These are phyloP conservation scores for Sclerotinia subarctica DNA, from an alignment of 2,329 filamentous ascomycete species.

Conservation along the genomic window DNA sequence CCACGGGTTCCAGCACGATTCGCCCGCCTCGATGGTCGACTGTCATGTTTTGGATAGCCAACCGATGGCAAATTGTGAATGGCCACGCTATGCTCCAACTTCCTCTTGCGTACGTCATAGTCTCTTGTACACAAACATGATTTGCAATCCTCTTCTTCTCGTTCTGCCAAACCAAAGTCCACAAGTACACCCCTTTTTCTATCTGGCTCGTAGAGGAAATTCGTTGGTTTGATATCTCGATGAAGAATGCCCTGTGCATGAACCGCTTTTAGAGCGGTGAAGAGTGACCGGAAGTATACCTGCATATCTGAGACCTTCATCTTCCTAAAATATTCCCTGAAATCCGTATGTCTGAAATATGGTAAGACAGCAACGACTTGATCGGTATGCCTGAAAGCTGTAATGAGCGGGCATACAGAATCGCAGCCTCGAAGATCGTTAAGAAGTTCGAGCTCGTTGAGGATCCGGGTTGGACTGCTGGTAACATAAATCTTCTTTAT, in stretches of 20 bases:
- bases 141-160: constrained; percentile 71
- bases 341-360: constrained; percentile 94
- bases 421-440: constrained; percentile 79
- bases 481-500: constrained; percentile 99
- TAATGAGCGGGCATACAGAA: constrained; percentile 92
- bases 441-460: constrained; percentile 93
- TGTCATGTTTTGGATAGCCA: constrained; percentile 87
- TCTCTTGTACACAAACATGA: constrained; percentile 70
- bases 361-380: constrained; percentile 93
- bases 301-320: constrained; percentile 85
- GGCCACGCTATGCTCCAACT: constrained; percentile 57
- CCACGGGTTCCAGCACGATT: constrained; percentile 94
- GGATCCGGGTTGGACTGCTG: constrained; percentile 85
- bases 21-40: constrained; percentile 79
- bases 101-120: constrained; percentile 53
- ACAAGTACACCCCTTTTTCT: constrained; percentile 84
- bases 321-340: constrained; percentile 88
- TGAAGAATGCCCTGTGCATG: constrained; percentile 85
- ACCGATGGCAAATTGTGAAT: constrained; percentile 52
- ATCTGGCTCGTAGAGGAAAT: constrained; percentile 87
- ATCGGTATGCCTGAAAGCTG: constrained; percentile 90
- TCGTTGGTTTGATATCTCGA: constrained; percentile 95
- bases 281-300: constrained; percentile 84
- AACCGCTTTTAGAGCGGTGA: constrained; percentile 78
- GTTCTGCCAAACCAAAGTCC: constrained; percentile 97